Percentiles rank a stretch among this genome's conserved stretches.
These are phyloP conservation scores for Aspergillus flavus DNA, from an alignment of 2,329 filamentous ascomycete genomes.

Conservation along the genomic window DNA sequence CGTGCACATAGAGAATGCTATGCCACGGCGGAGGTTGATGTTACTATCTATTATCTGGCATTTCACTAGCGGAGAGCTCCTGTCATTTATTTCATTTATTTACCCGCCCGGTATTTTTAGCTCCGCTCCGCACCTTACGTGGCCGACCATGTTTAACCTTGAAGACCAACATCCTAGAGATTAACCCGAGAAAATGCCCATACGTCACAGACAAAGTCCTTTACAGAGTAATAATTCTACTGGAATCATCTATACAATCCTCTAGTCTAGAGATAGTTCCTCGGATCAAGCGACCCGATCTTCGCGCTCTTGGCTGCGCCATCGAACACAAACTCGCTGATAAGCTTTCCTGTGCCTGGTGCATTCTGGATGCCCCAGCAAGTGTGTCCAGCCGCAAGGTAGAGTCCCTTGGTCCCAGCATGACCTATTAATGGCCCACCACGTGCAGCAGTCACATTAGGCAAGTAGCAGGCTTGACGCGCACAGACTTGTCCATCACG, in stretches of 20 bases:
- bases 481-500: slow-evolving; percentile 69
- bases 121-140: slow-evolving; percentile 36
- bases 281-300: slow-evolving; percentile 68
- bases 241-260: slow-evolving; percentile 6
- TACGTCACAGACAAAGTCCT: neutral
- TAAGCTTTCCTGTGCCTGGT: slow-evolving; percentile 79
- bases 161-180: neutral
- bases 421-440: slow-evolving; percentile 78
- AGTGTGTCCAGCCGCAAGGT: slow-evolving; percentile 86
- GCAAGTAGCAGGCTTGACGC: slow-evolving; percentile 91
- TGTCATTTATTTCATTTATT: slow-evolving; percentile 14
- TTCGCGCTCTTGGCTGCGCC: slow-evolving; percentile 69
- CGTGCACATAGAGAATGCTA: slow-evolving; percentile 14
- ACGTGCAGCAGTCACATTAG: slow-evolving; percentile 62
- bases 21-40: slow-evolving; percentile 1
- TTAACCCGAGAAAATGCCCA: neutral
- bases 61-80: slow-evolving; percentile 14
- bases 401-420: slow-evolving; percentile 72
- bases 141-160: slow-evolving; percentile 27
- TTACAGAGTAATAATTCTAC: neutral
- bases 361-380: slow-evolving; percentile 99
- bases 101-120: slow-evolving; percentile 2
- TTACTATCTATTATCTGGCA: slow-evolving; percentile 25
- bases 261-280: slow-evolving; percentile 50
- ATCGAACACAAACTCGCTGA: slow-evolving; percentile 78